Evolutionary conservation across 2,329 filamentous ascomycete genomes (phyloP).

Genomic region (Verticillium zaregamsianum): DNA sequence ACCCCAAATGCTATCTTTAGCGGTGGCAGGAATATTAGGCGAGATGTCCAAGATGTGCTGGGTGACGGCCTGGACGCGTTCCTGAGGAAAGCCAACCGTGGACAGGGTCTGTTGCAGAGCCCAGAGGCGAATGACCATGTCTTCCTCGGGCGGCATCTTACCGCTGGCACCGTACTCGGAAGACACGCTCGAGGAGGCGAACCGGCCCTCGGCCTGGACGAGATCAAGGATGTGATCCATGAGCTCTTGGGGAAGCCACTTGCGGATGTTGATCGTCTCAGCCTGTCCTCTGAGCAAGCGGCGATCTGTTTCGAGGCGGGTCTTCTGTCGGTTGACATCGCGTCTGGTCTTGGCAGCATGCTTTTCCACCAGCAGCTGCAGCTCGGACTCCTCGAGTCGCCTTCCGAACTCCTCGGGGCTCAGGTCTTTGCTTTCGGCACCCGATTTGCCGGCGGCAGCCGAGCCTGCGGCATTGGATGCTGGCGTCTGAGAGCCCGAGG

Average conservation of each 20-base stretch:
- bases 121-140: conserved; percentile 78
- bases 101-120: conserved; percentile 70
- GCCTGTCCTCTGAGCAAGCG: conserved; percentile 77
- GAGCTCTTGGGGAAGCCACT: conserved; percentile 78
- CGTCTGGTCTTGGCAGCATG: conserved; percentile 72
- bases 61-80: conserved; percentile 60
- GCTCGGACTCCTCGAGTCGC: conserved; percentile 83
- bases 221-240: conserved; percentile 73
- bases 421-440: conserved; percentile 42
- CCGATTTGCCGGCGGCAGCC: conserved; percentile 15
- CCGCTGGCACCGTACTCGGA: conserved; percentile 35
- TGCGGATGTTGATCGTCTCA: conserved; percentile 63
- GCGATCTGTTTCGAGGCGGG: conserved; percentile 78
- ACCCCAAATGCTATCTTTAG: conserved; percentile 73
- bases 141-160: conserved; percentile 67
- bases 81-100: conserved; percentile 62
- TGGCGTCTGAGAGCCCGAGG: conserved; percentile 8
- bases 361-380: conserved; percentile 85
- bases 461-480: conserved; percentile 16
- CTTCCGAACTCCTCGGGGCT: conserved; percentile 86
- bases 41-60: conserved; percentile 64
- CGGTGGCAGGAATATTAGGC: conserved; percentile 51
- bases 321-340: conserved; percentile 72
- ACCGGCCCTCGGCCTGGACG: conserved; percentile 62
- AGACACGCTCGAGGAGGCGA: conserved; percentile 45